These are phyloP conservation scores for Fusarium nelsonii DNA, from an alignment of 2,329 filamentous ascomycete genomes.

Conservation along the genomic window DNA sequence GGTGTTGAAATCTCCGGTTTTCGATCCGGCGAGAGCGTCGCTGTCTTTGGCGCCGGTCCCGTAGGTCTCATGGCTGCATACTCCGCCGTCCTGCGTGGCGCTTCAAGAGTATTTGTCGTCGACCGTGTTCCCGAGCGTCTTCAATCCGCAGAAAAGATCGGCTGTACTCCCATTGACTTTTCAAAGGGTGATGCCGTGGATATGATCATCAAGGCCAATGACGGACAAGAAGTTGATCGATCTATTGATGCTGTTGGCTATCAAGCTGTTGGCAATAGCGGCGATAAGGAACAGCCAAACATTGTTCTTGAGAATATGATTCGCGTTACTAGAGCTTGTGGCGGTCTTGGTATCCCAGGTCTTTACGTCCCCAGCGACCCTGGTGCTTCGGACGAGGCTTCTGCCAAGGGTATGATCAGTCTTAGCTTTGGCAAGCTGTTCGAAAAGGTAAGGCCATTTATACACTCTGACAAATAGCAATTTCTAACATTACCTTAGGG, in stretches of 20 bases:
- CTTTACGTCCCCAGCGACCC: constrained; percentile 66
- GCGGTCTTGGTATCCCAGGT: constrained; percentile 71
- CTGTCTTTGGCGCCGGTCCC: constrained; percentile 73
- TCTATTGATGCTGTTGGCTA: constrained; percentile 76
- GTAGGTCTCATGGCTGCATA: constrained; percentile 77
- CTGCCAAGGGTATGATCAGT: constrained; percentile 72
- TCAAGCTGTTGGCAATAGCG: constrained; percentile 68
- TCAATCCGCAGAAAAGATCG: constrained; percentile 70
- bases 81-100: constrained; percentile 70
- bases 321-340: constrained; percentile 70
- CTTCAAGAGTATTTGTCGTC: constrained; percentile 71
- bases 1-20: constrained; percentile 70
- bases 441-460: constrained; percentile 63
- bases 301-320: constrained; percentile 74
- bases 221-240: constrained; percentile 72
- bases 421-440: constrained; percentile 76
- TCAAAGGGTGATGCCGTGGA: constrained; percentile 69
- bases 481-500: constrained; percentile 56
- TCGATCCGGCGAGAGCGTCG: constrained; percentile 70
- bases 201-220: constrained; percentile 70
- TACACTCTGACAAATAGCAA: fast-evolving
- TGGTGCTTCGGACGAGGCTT: constrained; percentile 70
- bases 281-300: constrained; percentile 70
- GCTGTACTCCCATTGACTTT: constrained; percentile 71
- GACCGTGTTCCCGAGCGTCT: constrained; percentile 72